Conservation (phyloP, 2,329 filamentous ascomycete species). For the Aureobasidium sp. region DNA sequence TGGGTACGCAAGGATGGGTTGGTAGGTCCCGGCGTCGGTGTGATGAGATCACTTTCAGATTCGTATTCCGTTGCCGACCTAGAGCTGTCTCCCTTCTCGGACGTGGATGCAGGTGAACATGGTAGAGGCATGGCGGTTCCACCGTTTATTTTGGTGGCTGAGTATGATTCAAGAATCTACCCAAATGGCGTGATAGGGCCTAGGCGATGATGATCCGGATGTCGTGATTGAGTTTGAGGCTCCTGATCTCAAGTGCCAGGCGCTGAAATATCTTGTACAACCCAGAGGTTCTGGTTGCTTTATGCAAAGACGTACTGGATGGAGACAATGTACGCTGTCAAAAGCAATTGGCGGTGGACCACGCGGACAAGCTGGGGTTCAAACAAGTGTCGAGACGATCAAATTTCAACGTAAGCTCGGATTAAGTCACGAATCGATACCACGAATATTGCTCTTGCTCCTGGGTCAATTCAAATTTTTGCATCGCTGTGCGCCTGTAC, state of each 20-base stretch:
- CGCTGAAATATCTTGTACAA: background rate
- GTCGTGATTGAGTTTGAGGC: conserved; percentile 5
- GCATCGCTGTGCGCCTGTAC: conserved; percentile 4
- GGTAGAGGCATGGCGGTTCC: conserved; percentile 22
- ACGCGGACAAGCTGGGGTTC: conserved; percentile 4
- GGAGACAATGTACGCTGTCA: background rate
- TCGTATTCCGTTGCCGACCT: conserved; percentile 23
- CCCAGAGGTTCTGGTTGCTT: background rate
- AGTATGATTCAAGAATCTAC: background rate
- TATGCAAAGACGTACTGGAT: background rate
- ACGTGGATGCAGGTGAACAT: conserved; percentile 29
- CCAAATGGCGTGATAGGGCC: conserved; percentile 5
- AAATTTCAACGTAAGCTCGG: conserved; percentile 9
- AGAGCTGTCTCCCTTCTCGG: conserved; percentile 21
- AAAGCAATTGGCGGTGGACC: conserved; percentile 15
- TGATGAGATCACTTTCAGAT: conserved; percentile 28
- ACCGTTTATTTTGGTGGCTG: conserved; percentile 3
- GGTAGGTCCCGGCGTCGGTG: conserved; percentile 28
- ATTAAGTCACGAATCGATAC: conserved; percentile 23
- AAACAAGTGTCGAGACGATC: conserved; percentile 7
- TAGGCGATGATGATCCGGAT: conserved; percentile 1
- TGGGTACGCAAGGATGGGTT: conserved; percentile 25
- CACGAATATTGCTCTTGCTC: conserved; percentile 20
- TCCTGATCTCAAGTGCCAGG: background rate
- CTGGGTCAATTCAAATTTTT: conserved; percentile 5